Conservation (phyloP, 805 yeast species). For the Nakazawaea molendinolei region DNA sequence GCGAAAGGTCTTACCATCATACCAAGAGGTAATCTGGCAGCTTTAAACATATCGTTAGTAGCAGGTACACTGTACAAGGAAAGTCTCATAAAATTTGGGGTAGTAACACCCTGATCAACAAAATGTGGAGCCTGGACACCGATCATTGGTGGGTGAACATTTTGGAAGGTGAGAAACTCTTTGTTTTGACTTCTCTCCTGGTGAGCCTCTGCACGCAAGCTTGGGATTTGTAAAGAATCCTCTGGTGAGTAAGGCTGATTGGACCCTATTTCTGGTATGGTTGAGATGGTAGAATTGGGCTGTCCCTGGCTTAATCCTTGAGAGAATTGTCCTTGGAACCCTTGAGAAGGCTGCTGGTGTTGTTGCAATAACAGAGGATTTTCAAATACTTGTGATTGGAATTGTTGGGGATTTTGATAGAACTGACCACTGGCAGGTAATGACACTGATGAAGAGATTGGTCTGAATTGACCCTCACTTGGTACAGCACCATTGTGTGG, state of each 20-base stretch:
- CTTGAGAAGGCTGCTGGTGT: too few relatives aligned
- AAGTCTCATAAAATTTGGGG: constrained; percentile 72
- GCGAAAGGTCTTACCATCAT: constrained; percentile 84
- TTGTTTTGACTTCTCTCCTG: constrained; percentile 27
- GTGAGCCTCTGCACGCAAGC: constrained; percentile 18
- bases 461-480: neutral
- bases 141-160: constrained; percentile 78
- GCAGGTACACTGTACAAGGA: constrained; percentile 81
- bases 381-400: constrained; percentile 10
- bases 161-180: constrained; percentile 64
- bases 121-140: constrained; percentile 57
- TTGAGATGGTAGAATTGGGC: constrained; percentile 14
- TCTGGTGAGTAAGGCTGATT: constrained; percentile 11
- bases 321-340: too few relatives aligned
- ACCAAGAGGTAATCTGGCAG: constrained; percentile 77
- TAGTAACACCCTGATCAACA: constrained; percentile 78
- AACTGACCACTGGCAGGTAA: constrained; percentile 5
- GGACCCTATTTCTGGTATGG: constrained; percentile 10
- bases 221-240: constrained; percentile 8
- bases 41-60: constrained; percentile 58
- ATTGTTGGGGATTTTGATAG: constrained; percentile 4
- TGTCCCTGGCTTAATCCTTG: constrained; percentile 11
- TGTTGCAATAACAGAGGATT: constrained; percentile 9
- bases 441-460: constrained; percentile 4
- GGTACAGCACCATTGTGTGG: neutral